These are phyloP conservation scores for Henckelia pumila DNA, from an alignment of 257 asterid genomes.

Conservation along the genomic window DNA sequence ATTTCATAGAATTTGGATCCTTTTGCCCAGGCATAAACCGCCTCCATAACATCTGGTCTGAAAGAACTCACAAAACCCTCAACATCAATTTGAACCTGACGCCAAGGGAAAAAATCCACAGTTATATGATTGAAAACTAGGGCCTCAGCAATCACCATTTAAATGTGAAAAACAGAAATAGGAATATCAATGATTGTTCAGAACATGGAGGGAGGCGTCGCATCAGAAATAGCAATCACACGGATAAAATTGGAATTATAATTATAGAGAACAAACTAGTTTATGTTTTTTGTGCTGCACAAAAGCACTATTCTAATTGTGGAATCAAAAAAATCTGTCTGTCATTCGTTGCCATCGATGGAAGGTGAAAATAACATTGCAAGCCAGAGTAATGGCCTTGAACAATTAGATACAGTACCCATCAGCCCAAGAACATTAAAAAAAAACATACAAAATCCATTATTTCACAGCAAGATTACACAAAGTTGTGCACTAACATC, in stretches of 20 bases:
- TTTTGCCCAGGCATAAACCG: constrained; percentile 88
- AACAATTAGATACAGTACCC: background rate
- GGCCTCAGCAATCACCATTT: background rate
- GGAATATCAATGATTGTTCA: background rate
- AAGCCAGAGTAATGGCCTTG: no score
- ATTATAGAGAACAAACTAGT: background rate
- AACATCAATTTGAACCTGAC: constrained; percentile 84
- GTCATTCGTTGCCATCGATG: background rate
- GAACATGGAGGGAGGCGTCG: background rate
- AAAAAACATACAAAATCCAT: background rate
- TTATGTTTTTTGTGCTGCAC: background rate
- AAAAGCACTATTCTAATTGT: background rate
- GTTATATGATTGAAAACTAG: background rate
- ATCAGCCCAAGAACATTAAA: background rate
- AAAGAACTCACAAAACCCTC: constrained; percentile 85
- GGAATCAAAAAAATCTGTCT: background rate
- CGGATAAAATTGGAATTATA: background rate
- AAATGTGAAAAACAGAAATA: background rate
- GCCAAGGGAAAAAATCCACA: background rate
- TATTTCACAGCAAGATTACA: background rate
- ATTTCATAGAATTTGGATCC: constrained; percentile 91
- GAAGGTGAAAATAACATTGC: no score
- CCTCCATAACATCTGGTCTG: constrained; percentile 96
- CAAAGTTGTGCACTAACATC: no score
- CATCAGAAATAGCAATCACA: background rate